Conservation (phyloP, 2,329 filamentous ascomycete genomes). For the Hypoxylon sp. region DNA sequence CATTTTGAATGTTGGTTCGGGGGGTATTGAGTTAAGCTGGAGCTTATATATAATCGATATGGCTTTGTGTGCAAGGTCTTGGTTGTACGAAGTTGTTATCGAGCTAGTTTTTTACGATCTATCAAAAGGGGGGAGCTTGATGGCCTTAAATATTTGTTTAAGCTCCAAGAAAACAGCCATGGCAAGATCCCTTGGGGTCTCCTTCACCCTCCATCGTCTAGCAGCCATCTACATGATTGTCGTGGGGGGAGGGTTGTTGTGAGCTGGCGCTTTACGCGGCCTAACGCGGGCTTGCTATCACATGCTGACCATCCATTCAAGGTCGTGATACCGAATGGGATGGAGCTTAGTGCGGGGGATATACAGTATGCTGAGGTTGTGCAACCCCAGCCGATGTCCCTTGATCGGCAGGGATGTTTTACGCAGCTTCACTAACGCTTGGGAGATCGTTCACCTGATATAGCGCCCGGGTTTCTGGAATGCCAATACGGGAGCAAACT, state of each 20-base stretch:
- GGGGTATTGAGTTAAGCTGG: constrained; percentile 23
- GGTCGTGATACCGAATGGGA: constrained; percentile 28
- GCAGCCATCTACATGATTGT: constrained; percentile 27
- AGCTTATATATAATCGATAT: constrained; percentile 33
- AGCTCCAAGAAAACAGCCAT: constrained; percentile 30
- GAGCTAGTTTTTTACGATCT: constrained; percentile 24
- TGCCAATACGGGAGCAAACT: constrained; percentile 10
- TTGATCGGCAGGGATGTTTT: constrained; percentile 30
- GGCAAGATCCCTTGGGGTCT: constrained; percentile 22
- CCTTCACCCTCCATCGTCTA: constrained; percentile 26
- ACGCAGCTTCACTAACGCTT: constrained; percentile 34
- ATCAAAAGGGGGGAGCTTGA: constrained; percentile 45
- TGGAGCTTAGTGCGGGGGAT: constrained; percentile 39
- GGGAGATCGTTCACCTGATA: constrained; percentile 16
- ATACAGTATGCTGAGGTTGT: constrained; percentile 31
- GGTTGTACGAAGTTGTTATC: constrained; percentile 26
- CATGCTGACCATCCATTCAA: constrained; percentile 40
- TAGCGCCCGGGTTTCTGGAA: constrained; percentile 1
- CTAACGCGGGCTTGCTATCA: constrained; percentile 31
- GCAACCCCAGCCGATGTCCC: constrained; percentile 30
- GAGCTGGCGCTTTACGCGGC: constrained; percentile 43
- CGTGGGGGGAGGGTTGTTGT: constrained; percentile 28
- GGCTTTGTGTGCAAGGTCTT: constrained; percentile 15
- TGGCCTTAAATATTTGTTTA: constrained; percentile 43
- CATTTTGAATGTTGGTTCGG: constrained; percentile 44